These are phyloP conservation scores for Hibiscus syriacus DNA, from an alignment of 345 rosid genomes.

Conservation along the genomic window DNA sequence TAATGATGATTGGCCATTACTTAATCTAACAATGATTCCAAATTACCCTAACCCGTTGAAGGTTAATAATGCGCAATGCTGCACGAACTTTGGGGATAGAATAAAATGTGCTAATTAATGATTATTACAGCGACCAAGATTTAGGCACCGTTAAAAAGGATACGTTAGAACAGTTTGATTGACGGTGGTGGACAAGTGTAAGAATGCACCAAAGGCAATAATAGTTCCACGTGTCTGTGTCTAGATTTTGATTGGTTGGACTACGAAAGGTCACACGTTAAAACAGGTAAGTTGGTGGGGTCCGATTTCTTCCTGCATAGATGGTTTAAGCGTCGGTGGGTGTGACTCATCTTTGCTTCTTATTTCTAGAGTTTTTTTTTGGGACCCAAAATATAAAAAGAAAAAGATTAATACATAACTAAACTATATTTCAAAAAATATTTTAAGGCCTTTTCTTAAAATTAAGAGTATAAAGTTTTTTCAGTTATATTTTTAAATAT, in stretches of 20 bases:
- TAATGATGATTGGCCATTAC: neutral
- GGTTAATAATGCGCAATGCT: no score
- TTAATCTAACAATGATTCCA: neutral
- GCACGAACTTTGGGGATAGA: neutral
- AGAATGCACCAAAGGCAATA: neutral
- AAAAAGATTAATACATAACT: no score
- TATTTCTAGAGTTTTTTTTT: neutral
- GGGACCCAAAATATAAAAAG: neutral
- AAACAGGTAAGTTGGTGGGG: neutral
- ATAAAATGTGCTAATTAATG: neutral
- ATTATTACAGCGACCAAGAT: neutral
- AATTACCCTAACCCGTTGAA: neutral
- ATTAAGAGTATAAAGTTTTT: no score
- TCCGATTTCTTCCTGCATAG: neutral
- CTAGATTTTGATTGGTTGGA: neutral
- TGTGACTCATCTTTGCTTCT: neutral
- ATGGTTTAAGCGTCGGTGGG: conserved; percentile 1
- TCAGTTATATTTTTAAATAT: no score
- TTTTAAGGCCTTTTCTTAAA: no score
- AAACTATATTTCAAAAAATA: no score
- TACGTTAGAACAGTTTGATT: neutral
- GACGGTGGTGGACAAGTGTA: neutral
- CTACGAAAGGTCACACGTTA: neutral
- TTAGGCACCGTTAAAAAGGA: neutral
- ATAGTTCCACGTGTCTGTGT: neutral